phyloP scores from a whole-genome alignment of 352 stramenopile species.

The Elongisporangium prolatum region DNA sequence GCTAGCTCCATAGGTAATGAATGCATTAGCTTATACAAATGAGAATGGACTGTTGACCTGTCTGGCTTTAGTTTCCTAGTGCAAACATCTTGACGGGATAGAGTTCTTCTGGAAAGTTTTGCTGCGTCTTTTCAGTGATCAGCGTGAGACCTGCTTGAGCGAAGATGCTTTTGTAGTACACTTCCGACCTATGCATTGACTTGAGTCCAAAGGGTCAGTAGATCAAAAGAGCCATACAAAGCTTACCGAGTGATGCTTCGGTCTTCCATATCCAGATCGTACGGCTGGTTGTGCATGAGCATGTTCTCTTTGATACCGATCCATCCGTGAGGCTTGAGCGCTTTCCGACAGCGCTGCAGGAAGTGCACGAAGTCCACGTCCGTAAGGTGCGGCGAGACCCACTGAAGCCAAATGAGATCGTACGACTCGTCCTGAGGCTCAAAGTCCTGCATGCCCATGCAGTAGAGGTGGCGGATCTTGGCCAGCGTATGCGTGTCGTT shows the following conservation, averaged over 20 bases:
- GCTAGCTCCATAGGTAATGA: not conserved
- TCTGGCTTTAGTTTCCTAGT: conserved; percentile 32
- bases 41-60: not conserved
- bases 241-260: conserved; percentile 88
- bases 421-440: conserved; percentile 67
- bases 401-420: conserved; percentile 97
- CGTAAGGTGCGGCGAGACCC: conserved; percentile 94
- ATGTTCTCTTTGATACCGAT: conserved; percentile 92
- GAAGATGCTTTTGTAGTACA: conserved; percentile 92
- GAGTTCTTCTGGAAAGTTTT: conserved; percentile 93
- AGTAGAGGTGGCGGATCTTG: conserved; percentile 79
- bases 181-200: conserved; percentile 33
- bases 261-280: conserved; percentile 93
- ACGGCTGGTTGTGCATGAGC: conserved; percentile 58
- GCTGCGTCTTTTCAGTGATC: conserved; percentile 75
- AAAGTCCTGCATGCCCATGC: conserved; percentile 91
- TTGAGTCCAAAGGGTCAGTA: not conserved
- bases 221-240: not conserved
- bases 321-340: conserved; percentile 48
- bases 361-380: conserved; percentile 94
- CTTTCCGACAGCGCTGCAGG: conserved; percentile 82
- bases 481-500: conserved; percentile 17
- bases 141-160: conserved; percentile 87
- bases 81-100: conserved; percentile 96
- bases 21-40: too few species aligned